A percentile compares a stretch with the other conserved stretches of the same genome.
Conservation (phyloP, 768 basidiomycete species). For the Lactarius akahatsu region DNA sequence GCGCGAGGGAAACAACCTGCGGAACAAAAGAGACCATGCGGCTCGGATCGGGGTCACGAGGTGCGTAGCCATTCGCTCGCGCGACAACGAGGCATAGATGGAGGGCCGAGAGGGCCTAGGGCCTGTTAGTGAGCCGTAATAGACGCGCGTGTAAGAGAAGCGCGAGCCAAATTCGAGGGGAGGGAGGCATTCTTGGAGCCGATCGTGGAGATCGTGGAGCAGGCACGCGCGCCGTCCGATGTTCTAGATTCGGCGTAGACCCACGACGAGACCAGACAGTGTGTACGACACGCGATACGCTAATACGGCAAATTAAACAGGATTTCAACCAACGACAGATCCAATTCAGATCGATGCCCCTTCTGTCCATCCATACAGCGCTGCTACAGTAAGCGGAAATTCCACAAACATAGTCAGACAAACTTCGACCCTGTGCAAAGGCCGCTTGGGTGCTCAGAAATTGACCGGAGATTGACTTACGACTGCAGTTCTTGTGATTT, state of each 20-base stretch:
- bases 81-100: not conserved
- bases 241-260: constrained; percentile 16
- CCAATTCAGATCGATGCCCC: not conserved
- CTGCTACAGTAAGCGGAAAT: too few species aligned
- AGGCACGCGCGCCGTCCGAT: constrained; percentile 16
- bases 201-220: constrained; percentile 26
- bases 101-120: not conserved
- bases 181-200: not conserved
- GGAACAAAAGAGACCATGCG: not conserved
- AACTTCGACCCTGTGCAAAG: not conserved
- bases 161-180: constrained; percentile 7
- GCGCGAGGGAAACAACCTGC: not conserved
- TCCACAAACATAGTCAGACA: not conserved
- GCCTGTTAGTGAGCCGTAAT: not conserved
- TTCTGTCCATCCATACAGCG: too few species aligned
- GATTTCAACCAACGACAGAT: not conserved
- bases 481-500: not conserved
- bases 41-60: not conserved
- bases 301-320: not conserved
- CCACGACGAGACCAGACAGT: not conserved
- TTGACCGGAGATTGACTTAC: not conserved
- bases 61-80: not conserved
- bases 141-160: constrained; percentile 8
- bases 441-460: not conserved
- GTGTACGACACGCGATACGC: not conserved